Percentiles rank a stretch among this genome's conserved stretches.
Evolutionary conservation across 2,329 filamentous ascomycete species (phyloP).

Genomic region (Colletotrichum cordylinicola): DNA sequence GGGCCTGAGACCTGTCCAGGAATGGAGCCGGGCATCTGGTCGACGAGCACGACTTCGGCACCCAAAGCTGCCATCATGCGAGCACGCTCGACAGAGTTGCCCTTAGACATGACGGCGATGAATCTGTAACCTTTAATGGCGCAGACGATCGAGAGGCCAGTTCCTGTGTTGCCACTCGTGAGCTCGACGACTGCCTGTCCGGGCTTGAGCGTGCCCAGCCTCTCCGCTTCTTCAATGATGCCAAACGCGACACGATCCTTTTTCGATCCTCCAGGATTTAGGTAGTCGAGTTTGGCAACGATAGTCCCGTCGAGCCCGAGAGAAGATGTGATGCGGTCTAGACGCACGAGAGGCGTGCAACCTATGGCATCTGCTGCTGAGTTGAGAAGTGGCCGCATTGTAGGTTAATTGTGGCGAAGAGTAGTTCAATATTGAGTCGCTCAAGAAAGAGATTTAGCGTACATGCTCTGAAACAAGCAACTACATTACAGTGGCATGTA

Average conservation of each 20-base stretch:
- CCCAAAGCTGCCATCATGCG: not conserved
- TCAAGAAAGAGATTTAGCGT: not conserved
- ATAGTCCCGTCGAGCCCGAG: not conserved
- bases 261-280: not conserved
- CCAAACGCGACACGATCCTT: not conserved
- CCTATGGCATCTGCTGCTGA: not conserved
- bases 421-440: not conserved
- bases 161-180: not conserved
- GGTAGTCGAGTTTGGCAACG: not conserved
- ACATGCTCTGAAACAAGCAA: not conserved
- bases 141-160: not conserved
- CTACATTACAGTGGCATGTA: not conserved
- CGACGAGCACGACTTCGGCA: not conserved
- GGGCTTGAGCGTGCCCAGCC: not conserved
- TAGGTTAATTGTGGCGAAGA: not conserved
- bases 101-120: not conserved
- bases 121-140: not conserved
- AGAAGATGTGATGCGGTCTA: not conserved
- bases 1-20: not conserved
- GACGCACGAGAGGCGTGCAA: not conserved
- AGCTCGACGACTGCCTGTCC: not conserved
- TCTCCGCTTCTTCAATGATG: not conserved
- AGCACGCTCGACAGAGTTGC: not conserved
- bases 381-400: not conserved
- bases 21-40: not conserved